Evolutionary conservation across 306 rosid species (phyloP), one percentile per base, ranked within the genome.

Genomic region (Prunus kanzakura): DNA sequence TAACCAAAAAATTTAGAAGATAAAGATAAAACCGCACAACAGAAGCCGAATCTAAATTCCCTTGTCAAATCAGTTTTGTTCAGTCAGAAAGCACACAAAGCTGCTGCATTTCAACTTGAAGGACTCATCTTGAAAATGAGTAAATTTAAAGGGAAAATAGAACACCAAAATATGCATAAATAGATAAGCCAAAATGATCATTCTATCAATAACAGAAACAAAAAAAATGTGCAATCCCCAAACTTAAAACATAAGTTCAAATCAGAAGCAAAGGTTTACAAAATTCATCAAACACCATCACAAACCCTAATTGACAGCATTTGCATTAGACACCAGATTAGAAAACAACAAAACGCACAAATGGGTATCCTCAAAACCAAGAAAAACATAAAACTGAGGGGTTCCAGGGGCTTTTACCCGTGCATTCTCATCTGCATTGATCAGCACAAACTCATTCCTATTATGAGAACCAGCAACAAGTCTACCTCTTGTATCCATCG

Each of bases 401-500:
- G 7, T 22, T 49, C 60, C 3, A 30, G 30, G 25, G 57, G 11
- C n/a, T 45, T 74, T 76, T 79, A 95, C 99, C 91, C 96, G 79
- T 69, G 84, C 91, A 88, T 75, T 86, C 77, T 95, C 99, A 69
- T 95, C 99, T 8, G 99, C 99, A 92, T 95, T 95, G 93, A 95
- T 95, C 60, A 95, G 91, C 50, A 95, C 89, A 73, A 95, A 95
- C 93, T 95, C 99, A 73, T 95, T 95, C 86, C 99, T 81, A 80
- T 95, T 92, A 76, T 95, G 99, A 73, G 99, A 95, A 83, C 99
- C 98, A 83, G 99, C 98, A 79, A 95, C 74, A 84, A 95, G 97
- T 75, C 93, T 78, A 66, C 99, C 99, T 60, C 91, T 88, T 8
- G 99, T 95, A 62, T 93, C 78, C 99, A 95, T 95, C 64, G 60